Evolutionary conservation across 2,329 filamentous ascomycete species (phyloP), one percentile per base, ranked within the genome.

Genomic region (Dothideomycetes sp.): DNA sequence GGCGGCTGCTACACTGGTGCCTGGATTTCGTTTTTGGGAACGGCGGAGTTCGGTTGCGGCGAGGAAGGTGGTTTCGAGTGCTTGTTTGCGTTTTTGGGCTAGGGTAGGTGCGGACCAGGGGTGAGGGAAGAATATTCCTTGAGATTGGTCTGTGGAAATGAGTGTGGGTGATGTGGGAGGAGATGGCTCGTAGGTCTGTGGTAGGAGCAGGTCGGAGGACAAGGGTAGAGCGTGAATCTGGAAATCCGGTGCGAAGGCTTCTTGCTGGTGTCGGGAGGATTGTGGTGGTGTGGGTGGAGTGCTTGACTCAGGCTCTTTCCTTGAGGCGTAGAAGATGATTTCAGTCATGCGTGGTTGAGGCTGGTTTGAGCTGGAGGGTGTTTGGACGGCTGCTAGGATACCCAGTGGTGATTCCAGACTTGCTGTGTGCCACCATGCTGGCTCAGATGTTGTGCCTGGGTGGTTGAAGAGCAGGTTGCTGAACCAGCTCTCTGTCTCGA

Each of bases 251-350:
- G 17, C 22, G 16, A 17, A 13, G 11, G 23, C 33, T 23, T 36
- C 25, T 11, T 32, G 17, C 24, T 27, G 37, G 4, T 18, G 24
- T 9, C 52, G 50, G 3, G 56, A 59, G 0, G 58, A 60, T 1
- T 54, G 51, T 11, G 58, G 57, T 19, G 59, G 61, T 28, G 61
- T 61, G 5, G 56, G 55, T 25, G 58, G 47, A 17, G 43, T 46
- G 30, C 16, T 34, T 15, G 45, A 32, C 5, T 48, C 17, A 23
- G 46, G 30, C 16, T 41, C 7, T 22, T 49, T 47, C 38, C 58
- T 52, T 3, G 59, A 59, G 5, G 62, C 65, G 41, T 67, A 69
- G 45, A 71, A 63, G 4, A 71, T 53, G 0, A 71, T 49, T 34
- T 71, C 66, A 0, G 66, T 69, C 2, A 62, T 46, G 13, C 47